Conservation (phyloP, 1,284 basidiomycete genomes). For the Trichosporon sp. region DNA sequence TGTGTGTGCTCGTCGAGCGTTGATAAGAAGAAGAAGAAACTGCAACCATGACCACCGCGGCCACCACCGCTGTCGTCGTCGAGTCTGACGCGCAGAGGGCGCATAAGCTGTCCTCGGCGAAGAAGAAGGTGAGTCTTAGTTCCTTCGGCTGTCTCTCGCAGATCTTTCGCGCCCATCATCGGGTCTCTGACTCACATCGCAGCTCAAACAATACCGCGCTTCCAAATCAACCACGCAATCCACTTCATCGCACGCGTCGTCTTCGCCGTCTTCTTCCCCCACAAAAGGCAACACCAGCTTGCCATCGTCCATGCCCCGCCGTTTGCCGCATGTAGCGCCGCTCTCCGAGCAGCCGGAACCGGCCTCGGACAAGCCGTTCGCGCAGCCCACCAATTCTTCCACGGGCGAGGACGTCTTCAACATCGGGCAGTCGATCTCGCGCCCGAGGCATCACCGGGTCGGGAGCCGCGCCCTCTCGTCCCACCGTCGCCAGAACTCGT, state of each 20-base stretch:
- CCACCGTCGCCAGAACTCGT: constrained; percentile 18
- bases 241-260: constrained; percentile 13
- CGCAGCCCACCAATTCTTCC: constrained; percentile 2
- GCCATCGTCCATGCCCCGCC: constrained; percentile 9
- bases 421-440: background rate
- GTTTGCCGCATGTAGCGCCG: background rate
- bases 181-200: constrained; percentile 4
- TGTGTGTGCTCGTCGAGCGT: background rate
- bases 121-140: constrained; percentile 34
- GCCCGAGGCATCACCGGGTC: constrained; percentile 8
- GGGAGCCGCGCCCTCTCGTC: constrained; percentile 2
- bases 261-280: constrained; percentile 14
- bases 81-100: constrained; percentile 23
- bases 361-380: background rate
- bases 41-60: background rate
- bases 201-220: constrained; percentile 41
- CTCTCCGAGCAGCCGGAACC: background rate
- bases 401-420: background rate
- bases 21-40: background rate
- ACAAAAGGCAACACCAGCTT: background rate
- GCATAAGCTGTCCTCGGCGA: constrained; percentile 33
- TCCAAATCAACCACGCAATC: constrained; percentile 20
- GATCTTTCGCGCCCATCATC: background rate
- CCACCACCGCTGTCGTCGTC: constrained; percentile 4
- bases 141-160: background rate